phyloP scores from a whole-genome alignment of 1,284 basidiomycete genomes.

The Peniophora sp. region DNA sequence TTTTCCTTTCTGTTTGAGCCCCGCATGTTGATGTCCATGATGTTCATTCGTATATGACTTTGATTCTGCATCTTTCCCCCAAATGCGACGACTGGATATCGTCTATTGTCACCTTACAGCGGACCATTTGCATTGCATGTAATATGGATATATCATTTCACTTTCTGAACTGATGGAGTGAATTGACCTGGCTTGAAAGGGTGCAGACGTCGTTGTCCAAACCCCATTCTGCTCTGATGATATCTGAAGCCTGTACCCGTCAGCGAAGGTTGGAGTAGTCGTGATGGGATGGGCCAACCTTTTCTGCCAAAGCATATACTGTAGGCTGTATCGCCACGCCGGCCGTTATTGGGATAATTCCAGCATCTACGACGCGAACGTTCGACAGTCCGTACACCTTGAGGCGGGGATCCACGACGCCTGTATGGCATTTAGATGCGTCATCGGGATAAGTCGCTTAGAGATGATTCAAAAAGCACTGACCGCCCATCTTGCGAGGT shows the following conservation, averaged over 20 bases:
- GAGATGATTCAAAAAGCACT: neutral
- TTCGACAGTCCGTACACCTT: slow-evolving; percentile 13
- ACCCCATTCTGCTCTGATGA: slow-evolving; percentile 7
- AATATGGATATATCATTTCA: too few relatives aligned
- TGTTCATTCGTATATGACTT: too few relatives aligned
- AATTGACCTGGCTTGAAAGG: neutral
- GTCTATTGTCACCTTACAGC: too few relatives aligned
- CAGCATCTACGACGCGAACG: slow-evolving; percentile 13
- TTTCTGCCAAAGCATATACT: slow-evolving; percentile 12
- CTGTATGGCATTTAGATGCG: slow-evolving; percentile 1
- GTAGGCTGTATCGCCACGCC: slow-evolving; percentile 11
- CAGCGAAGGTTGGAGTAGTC: neutral
- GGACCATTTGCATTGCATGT: too few relatives aligned
- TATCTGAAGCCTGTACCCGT: slow-evolving; percentile 5
- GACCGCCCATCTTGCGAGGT: slow-evolving; percentile 9
- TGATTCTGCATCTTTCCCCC: too few relatives aligned
- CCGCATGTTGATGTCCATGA: too few relatives aligned
- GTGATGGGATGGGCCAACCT: slow-evolving; percentile 3
- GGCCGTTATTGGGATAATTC: slow-evolving; percentile 12
- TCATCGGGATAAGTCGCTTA: neutral
- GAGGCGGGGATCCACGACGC: slow-evolving; percentile 11
- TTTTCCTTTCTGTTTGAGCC: neutral
- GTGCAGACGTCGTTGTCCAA: neutral
- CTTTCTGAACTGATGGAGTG: too few relatives aligned
- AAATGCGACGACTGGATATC: too few relatives aligned